Conservation (phyloP, 176 grass and related monocot species). For the Panicum miliaceum region DNA sequence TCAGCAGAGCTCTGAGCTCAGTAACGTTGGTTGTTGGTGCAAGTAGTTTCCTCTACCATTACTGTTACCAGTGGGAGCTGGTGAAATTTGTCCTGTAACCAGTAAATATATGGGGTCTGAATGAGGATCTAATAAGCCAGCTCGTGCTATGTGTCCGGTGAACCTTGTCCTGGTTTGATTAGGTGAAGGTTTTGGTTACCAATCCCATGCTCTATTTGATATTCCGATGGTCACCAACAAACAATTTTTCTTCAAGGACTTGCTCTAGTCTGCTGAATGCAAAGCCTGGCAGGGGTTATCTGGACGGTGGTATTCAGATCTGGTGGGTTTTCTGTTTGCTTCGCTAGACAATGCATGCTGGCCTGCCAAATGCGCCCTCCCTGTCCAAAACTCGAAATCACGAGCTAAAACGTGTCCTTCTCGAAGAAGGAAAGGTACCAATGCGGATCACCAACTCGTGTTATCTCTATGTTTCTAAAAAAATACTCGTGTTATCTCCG, state of each 20-base stretch:
- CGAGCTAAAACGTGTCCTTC: not conserved
- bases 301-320: not conserved
- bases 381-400: not conserved
- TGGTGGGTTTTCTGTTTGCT: conserved; percentile 1
- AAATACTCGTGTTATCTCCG: too few relatives aligned
- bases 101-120: not conserved
- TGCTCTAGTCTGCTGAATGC: not conserved
- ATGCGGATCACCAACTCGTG: not conserved
- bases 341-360: not conserved
- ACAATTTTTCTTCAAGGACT: too few relatives aligned
- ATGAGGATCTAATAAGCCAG: not conserved
- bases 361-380: not conserved
- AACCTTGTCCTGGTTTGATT: not conserved
- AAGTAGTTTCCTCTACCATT: conserved; percentile 16
- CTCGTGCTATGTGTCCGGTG: not conserved
- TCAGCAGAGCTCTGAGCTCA: too few relatives aligned
- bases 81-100: conserved; percentile 23
- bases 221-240: not conserved
- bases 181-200: not conserved
- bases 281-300: not conserved
- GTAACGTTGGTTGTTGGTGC: not conserved
- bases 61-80: not conserved
- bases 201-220: not conserved
- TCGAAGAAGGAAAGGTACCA: not conserved
- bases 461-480: too few relatives aligned